These are phyloP conservation scores for Tuber microsphaerosporum DNA, from an alignment of 495 filamentous ascomycete species.

Conservation along the genomic window DNA sequence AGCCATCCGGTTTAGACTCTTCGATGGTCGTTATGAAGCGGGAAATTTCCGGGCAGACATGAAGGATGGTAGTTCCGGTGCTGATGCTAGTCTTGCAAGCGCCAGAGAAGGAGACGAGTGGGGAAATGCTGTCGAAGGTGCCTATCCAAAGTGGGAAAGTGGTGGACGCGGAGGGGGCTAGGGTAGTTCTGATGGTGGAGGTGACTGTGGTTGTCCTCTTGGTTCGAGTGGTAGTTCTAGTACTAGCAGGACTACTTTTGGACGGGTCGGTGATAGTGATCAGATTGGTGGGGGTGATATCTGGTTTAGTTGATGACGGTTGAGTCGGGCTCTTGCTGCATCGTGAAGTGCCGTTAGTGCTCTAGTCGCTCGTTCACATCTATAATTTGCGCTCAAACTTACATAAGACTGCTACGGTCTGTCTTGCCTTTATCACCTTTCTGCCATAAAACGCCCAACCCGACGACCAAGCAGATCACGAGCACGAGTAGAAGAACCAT, in stretches of 20 bases:
- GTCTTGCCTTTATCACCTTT: not conserved
- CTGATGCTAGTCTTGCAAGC: not conserved
- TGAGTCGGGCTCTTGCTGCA: not conserved
- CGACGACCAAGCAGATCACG: not conserved
- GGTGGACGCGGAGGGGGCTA: not conserved
- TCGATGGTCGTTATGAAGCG: not conserved
- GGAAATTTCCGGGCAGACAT: not conserved
- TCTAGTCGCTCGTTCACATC: not conserved
- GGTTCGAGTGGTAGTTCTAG: not conserved
- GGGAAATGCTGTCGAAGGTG: not conserved
- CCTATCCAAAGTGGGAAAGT: not conserved
- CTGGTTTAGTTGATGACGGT: not conserved
- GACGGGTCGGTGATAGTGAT: not conserved
- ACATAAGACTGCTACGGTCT: not conserved
- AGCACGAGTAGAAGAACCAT: not conserved
- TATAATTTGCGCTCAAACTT: not conserved
- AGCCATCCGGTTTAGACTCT: not conserved
- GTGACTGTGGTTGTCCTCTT: not conserved
- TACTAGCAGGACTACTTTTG: not conserved
- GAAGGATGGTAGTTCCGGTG: not conserved
- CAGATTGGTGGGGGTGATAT: not conserved
- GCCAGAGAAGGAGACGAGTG: not conserved
- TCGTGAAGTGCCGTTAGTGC: not conserved
- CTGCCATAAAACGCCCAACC: not conserved
- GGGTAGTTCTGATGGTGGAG: not conserved